Evolutionary conservation across 129 eudicot species (phyloP).

Genomic region (Pseudognaphalium luteoalbum): DNA sequence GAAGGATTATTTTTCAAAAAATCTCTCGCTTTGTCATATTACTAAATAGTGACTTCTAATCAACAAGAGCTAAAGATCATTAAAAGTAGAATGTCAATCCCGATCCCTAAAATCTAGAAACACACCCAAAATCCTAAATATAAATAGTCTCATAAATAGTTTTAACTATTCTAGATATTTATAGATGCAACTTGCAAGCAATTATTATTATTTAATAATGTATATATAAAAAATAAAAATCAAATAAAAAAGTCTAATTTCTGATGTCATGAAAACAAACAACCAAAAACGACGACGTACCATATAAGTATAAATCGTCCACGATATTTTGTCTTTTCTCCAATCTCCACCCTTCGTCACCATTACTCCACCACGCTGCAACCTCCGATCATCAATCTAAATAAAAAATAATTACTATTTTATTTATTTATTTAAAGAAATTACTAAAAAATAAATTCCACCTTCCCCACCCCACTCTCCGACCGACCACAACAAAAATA

Average conservation of each 20-base stretch:
- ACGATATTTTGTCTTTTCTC: conserved; percentile 27
- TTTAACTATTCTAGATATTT: neutral
- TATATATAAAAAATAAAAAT: too few species aligned
- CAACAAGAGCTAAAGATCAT: too few species aligned
- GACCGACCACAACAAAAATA: conserved; percentile 44
- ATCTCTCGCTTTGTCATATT: too few species aligned
- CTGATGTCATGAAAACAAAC: neutral
- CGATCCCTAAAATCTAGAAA: too few species aligned
- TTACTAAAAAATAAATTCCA: conserved; percentile 18
- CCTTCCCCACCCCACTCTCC: conserved; percentile 29
- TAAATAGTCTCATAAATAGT: too few species aligned
- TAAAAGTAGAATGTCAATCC: too few species aligned
- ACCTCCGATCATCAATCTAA: neutral
- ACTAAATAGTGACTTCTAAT: too few species aligned
- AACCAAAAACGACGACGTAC: conserved; percentile 41
- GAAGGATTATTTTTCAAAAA: too few species aligned
- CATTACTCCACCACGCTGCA: conserved; percentile 42
- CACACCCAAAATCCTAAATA: too few species aligned
- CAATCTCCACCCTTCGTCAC: conserved; percentile 35
- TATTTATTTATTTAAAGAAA: neutral
- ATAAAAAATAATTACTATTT: neutral
- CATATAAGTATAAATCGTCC: neutral
- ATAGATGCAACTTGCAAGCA: neutral
- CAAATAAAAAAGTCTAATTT: neutral
- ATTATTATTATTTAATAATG: too few species aligned